Evolutionary conservation across 202 grass and related monocot species (phyloP), one percentile per base, ranked within the genome.

Genomic region (Musa balbisiana): DNA sequence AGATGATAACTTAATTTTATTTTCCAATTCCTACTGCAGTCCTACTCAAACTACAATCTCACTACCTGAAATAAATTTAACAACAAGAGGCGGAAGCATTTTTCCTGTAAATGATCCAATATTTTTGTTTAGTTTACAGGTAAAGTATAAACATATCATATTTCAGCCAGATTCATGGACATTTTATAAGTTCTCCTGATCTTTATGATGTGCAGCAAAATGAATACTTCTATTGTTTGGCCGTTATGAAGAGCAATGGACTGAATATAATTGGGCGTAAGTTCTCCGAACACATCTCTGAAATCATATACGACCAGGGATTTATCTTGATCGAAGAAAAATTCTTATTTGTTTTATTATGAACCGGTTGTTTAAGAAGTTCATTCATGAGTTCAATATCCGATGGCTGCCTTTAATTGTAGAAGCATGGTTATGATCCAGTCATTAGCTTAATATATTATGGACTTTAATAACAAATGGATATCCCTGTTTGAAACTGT

Each of bases 251-350:
- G 87, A 92, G 92, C 65, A 82, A 4, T 9, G 87, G 73, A 23
- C 76, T 96, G 24, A 96, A 96, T 79, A 92, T 96, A 82, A 89
- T 96, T 84, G 92, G 92, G 33, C 89, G 92, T 96, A 87, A 89
- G 92, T 87, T 51, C 19, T n/a, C 43, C 0, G 4, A 15, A 52
- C 25, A 20, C 65, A 17, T 67, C 24, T 78, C 51, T 53, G 8
- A 8, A 16, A 25, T 67, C 59, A 51, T 51, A 10, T 19, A 49
- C 14, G 11, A 29, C 24, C 33, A 43, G 14, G 15, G 53, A 75
- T 49, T 16, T 60, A 55, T 62, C 59, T 72, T 53, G 52, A 54
- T 73, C 23, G 5, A 43, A 43, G 33, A 43, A 43, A 43, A 43
- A 6, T 43, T 43, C 33, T 43, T 43, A 6, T 43, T 43, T 43